These are phyloP conservation scores for Meredithiella fracta DNA, from an alignment of 2,329 filamentous ascomycete genomes.

Conservation along the genomic window DNA sequence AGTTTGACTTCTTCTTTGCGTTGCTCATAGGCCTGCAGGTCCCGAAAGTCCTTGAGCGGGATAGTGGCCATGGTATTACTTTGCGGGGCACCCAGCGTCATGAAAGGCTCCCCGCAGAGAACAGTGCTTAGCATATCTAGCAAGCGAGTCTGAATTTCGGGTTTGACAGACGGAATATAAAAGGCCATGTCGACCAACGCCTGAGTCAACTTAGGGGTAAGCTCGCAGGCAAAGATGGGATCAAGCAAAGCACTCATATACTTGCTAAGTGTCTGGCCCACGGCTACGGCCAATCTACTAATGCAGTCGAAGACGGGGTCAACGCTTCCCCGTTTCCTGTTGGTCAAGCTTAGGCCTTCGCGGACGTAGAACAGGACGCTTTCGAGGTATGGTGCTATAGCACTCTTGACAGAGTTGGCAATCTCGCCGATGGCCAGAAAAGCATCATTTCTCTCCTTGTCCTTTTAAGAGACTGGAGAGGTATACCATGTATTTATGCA, in stretches of 20 bases:
- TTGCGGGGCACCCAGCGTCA: slow-evolving; percentile 77
- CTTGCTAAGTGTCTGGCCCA: slow-evolving; percentile 92
- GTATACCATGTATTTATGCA: slow-evolving; percentile 96
- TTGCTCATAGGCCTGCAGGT: slow-evolving; percentile 63
- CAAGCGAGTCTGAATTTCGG: slow-evolving; percentile 81
- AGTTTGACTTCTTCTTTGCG: slow-evolving; percentile 78
- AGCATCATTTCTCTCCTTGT: slow-evolving; percentile 83
- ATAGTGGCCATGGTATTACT: slow-evolving; percentile 64
- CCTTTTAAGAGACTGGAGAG: slow-evolving; percentile 83
- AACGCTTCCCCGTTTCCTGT: slow-evolving; percentile 45
- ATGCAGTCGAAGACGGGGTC: slow-evolving; percentile 93
- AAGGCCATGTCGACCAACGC: slow-evolving; percentile 97
- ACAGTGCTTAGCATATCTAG: slow-evolving; percentile 91
- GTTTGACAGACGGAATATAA: slow-evolving; percentile 88
- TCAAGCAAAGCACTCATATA: slow-evolving; percentile 94
- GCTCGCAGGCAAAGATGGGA: slow-evolving; percentile 89
- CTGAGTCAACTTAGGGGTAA: slow-evolving; percentile 85
- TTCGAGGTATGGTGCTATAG: slow-evolving; percentile 88
- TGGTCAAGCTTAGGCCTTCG: slow-evolving; percentile 72
- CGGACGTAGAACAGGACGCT: slow-evolving; percentile 86
- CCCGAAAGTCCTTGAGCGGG: slow-evolving; percentile 72
- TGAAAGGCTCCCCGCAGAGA: slow-evolving; percentile 79
- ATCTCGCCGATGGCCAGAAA: slow-evolving; percentile 94
- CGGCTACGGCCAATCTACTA: slow-evolving; percentile 85
- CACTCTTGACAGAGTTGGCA: slow-evolving; percentile 86